phyloP scores from a whole-genome alignment of 2,329 filamentous ascomycete genomes.

The Achaetomium macrosporum region DNA sequence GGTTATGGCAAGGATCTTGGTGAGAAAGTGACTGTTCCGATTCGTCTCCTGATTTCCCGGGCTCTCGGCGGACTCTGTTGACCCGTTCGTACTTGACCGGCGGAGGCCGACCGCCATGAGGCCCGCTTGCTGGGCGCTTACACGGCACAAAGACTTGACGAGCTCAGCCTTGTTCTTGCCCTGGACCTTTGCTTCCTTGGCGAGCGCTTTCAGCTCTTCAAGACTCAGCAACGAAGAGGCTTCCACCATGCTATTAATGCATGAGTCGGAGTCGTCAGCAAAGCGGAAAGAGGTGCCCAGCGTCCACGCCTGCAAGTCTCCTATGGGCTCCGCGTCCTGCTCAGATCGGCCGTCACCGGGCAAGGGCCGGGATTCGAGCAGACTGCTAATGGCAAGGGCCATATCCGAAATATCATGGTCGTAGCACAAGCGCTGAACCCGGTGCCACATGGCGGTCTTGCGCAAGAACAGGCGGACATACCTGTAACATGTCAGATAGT shows the following conservation, averaged over 20 bases:
- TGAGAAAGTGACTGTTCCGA: constrained; percentile 66
- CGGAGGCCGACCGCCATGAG: constrained; percentile 64
- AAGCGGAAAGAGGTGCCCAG: constrained; percentile 63
- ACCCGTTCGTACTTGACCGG: constrained; percentile 56
- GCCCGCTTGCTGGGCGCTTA: constrained; percentile 68
- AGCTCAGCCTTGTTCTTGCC: constrained; percentile 86
- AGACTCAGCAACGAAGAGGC: constrained; percentile 75
- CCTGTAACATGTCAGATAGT: constrained; percentile 38
- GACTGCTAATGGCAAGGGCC: constrained; percentile 53
- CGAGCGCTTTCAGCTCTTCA: constrained; percentile 78
- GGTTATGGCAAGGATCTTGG: constrained; percentile 69
- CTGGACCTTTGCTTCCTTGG: constrained; percentile 79
- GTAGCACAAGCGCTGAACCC: constrained; percentile 70
- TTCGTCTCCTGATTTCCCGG: constrained; percentile 44
- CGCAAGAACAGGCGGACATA: constrained; percentile 90
- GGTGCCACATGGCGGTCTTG: constrained; percentile 89
- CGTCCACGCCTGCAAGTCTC: constrained; percentile 35
- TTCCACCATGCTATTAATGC: constrained; percentile 74
- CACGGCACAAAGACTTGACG: constrained; percentile 63
- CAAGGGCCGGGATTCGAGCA: constrained; percentile 56
- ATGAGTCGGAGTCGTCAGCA: constrained; percentile 68
- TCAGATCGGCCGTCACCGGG: constrained; percentile 34
- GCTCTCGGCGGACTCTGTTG: constrained; percentile 40
- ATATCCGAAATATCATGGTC: constrained; percentile 77
- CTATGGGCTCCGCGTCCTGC: constrained; percentile 20